Percentiles rank a stretch among this genome's conserved stretches.
These are phyloP conservation scores for Madurella fahalii DNA, from an alignment of 2,329 filamentous ascomycete species.

Conservation along the genomic window DNA sequence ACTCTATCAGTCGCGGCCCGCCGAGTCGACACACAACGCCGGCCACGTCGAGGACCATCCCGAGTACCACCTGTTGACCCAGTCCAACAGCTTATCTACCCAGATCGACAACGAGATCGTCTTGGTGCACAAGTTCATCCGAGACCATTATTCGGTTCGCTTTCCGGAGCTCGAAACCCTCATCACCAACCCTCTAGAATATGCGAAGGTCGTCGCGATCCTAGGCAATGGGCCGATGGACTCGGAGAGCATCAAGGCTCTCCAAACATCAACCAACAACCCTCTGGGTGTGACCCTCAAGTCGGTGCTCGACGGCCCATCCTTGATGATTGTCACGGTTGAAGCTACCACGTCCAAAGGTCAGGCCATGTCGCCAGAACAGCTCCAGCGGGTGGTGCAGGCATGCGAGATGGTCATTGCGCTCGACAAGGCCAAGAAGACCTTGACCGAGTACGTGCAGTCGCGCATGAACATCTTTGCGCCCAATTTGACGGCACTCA, in stretches of 20 bases:
- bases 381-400: constrained; percentile 67
- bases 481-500: constrained; percentile 84
- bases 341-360: constrained; percentile 90
- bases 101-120: constrained; percentile 91
- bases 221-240: constrained; percentile 89
- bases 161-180: constrained; percentile 91
- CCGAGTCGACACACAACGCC: constrained; percentile 57
- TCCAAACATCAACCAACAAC: constrained; percentile 75
- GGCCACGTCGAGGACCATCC: constrained; percentile 89
- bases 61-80: constrained; percentile 82
- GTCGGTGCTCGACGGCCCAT: constrained; percentile 79
- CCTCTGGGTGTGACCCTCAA: constrained; percentile 70
- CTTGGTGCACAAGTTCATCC: constrained; percentile 91
- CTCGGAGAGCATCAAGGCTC: constrained; percentile 69
- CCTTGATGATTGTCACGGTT: constrained; percentile 91
- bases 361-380: constrained; percentile 67
- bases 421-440: constrained; percentile 81
- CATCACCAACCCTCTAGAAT: constrained; percentile 88
- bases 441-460: constrained; percentile 88
- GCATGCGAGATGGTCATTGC: constrained; percentile 87
- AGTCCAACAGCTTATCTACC: constrained; percentile 85
- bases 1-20: constrained; percentile 66
- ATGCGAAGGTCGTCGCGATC: constrained; percentile 91
- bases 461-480: constrained; percentile 96
- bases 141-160: constrained; percentile 89